Conservation (phyloP, 768 basidiomycete genomes). For the Clavaria fumosa region DNA sequence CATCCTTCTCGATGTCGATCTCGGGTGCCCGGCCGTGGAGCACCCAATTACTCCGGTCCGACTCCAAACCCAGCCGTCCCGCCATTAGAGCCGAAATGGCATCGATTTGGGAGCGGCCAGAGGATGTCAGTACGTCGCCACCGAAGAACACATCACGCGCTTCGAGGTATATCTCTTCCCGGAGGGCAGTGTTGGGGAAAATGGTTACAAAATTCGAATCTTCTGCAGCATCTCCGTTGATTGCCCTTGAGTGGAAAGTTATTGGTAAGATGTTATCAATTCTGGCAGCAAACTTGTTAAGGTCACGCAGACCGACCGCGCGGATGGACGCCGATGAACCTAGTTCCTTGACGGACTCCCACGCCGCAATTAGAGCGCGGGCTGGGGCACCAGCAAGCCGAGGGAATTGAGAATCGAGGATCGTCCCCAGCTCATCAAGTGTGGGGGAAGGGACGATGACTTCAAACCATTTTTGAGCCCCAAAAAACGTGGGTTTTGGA, state of each 20-base stretch:
- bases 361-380: slow-evolving; percentile 44
- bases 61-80: slow-evolving; percentile 31
- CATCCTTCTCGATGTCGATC: slow-evolving; percentile 51
- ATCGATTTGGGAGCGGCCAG: slow-evolving; percentile 33
- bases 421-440: slow-evolving; percentile 48
- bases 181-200: slow-evolving; percentile 56
- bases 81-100: slow-evolving; percentile 40
- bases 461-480: slow-evolving; percentile 72
- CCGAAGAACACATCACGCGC: slow-evolving; percentile 90
- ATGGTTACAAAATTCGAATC: slow-evolving; percentile 24
- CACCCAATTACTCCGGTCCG: slow-evolving; percentile 44
- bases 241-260: slow-evolving; percentile 28
- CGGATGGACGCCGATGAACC: slow-evolving; percentile 38
- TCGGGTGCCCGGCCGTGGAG: slow-evolving; percentile 50
- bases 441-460: slow-evolving; percentile 47
- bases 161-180: slow-evolving; percentile 82
- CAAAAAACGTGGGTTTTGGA: slow-evolving; percentile 58
- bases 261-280: slow-evolving; percentile 45
- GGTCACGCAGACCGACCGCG: slow-evolving; percentile 59
- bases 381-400: slow-evolving; percentile 35
- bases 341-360: slow-evolving; percentile 43
- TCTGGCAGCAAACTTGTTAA: slow-evolving; percentile 73
- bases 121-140: slow-evolving; percentile 35
- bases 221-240: slow-evolving; percentile 17
- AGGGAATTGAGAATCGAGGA: slow-evolving; percentile 54